phyloP scores from a whole-genome alignment of 2,329 filamentous ascomycete species.

The Colletotrichum godetiae region DNA sequence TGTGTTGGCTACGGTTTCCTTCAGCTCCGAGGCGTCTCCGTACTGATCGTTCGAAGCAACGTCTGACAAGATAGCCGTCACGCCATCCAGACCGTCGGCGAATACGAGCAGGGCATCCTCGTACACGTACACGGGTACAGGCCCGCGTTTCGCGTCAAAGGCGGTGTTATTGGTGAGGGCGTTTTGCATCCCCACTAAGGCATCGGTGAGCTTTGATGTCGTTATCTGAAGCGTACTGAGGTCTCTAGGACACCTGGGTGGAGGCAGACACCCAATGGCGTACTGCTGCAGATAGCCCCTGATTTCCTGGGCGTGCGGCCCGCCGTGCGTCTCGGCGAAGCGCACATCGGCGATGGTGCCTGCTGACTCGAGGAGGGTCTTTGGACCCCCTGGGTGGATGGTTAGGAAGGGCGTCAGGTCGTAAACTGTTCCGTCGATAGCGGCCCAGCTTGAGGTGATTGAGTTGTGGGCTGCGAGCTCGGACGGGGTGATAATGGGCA shows the following conservation, averaged over 20 bases:
- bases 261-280: slow-evolving; percentile 21
- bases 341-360: slow-evolving; percentile 26
- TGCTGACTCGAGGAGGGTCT: slow-evolving; percentile 29
- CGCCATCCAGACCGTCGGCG: slow-evolving; percentile 5
- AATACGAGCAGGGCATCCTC: slow-evolving; percentile 27
- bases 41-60: too few relatives aligned
- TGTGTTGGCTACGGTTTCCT: neutral
- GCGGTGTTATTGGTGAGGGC: slow-evolving; percentile 27
- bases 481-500: slow-evolving; percentile 2
- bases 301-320: slow-evolving; percentile 28
- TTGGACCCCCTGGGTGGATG: slow-evolving; percentile 85
- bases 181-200: slow-evolving; percentile 22
- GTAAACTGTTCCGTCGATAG: slow-evolving; percentile 89
- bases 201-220: neutral
- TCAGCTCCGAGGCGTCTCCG: neutral
- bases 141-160: slow-evolving; percentile 23
- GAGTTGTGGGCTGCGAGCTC: slow-evolving; percentile 28
- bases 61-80: slow-evolving; percentile 1
- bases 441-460: slow-evolving; percentile 73
- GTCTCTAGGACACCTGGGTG: neutral
- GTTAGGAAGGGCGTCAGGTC: slow-evolving; percentile 90
- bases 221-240: neutral
- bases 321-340: slow-evolving; percentile 25
- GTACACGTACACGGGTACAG: slow-evolving; percentile 24
- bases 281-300: slow-evolving; percentile 18